phyloP scores from a whole-genome alignment of 2,329 filamentous ascomycete species.

The Penicillium sp. region DNA sequence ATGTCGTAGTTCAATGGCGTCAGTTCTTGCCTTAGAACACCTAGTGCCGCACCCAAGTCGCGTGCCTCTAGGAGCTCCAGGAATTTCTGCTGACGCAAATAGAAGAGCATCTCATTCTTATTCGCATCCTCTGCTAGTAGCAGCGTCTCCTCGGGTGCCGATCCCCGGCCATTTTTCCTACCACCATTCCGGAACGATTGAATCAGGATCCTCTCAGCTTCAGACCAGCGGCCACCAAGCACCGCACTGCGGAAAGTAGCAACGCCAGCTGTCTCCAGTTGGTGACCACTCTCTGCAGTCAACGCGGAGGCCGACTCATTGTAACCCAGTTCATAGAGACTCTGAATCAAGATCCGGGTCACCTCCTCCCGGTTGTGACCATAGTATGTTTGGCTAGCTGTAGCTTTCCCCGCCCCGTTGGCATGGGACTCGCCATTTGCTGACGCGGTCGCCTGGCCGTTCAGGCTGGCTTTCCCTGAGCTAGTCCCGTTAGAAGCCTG shows the following conservation, averaged over 20 bases:
- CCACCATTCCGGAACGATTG: conserved; percentile 48
- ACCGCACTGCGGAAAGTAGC: conserved; percentile 82
- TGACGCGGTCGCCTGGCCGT: conserved; percentile 51
- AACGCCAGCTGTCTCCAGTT: conserved; percentile 82
- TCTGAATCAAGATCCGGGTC: conserved; percentile 87
- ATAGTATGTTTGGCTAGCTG: conserved; percentile 58
- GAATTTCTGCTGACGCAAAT: conserved; percentile 90
- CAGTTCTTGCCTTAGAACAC: conserved; percentile 82
- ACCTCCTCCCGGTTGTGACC: conserved; percentile 92
- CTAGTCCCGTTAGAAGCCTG: conserved; percentile 58
- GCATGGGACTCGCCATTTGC: conserved; percentile 41
- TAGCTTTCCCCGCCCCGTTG: conserved; percentile 40
- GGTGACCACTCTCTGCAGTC: conserved; percentile 77
- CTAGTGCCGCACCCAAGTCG: conserved; percentile 71
- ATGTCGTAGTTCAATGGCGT: conserved; percentile 82
- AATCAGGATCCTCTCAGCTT: conserved; percentile 79
- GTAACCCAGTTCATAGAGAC: conserved; percentile 85
- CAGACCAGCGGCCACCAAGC: conserved; percentile 74
- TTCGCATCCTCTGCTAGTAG: conserved; percentile 75
- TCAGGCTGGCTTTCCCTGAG: conserved; percentile 54
- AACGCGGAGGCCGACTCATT: conserved; percentile 71
- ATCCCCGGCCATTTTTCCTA: conserved; percentile 28
- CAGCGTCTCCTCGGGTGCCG: conserved; percentile 55
- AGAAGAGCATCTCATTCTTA: conserved; percentile 77
- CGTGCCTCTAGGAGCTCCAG: conserved; percentile 80